These are phyloP conservation scores for Talaromyces sp. DNA, from an alignment of 2,329 filamentous ascomycete genomes.

Conservation along the genomic window DNA sequence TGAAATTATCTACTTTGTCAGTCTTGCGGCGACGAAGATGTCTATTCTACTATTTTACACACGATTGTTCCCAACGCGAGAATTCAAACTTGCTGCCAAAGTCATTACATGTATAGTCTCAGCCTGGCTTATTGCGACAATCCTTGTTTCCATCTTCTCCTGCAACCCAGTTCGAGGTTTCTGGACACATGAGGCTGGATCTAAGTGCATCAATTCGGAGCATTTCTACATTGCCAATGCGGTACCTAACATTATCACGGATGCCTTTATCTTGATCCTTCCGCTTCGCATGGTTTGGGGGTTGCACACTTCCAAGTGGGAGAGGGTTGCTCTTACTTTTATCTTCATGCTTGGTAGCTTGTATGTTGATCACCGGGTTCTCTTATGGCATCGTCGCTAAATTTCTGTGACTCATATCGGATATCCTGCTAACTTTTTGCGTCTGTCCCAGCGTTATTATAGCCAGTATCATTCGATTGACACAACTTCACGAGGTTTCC, in stretches of 20 bases:
- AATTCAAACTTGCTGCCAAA: slow-evolving; percentile 25
- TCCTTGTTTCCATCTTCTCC: slow-evolving; percentile 22
- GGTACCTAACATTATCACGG: slow-evolving; percentile 32
- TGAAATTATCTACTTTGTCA: background rate
- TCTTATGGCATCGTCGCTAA: slow-evolving; percentile 28
- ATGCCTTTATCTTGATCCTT: slow-evolving; percentile 28
- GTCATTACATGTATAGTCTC: slow-evolving; percentile 23
- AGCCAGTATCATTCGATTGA: background rate
- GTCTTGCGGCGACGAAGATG: background rate
- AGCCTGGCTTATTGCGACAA: slow-evolving; percentile 26
- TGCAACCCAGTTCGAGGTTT: slow-evolving; percentile 29
- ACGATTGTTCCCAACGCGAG: slow-evolving; percentile 21
- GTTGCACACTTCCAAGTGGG: slow-evolving; percentile 25
- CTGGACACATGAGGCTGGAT: slow-evolving; percentile 26
- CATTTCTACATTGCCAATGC: slow-evolving; percentile 30
- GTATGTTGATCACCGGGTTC: slow-evolving; percentile 20
- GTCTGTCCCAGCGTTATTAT: background rate
- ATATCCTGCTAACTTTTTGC: background rate
- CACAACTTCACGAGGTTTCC: background rate
- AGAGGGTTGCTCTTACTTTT: slow-evolving; percentile 26
- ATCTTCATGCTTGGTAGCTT: slow-evolving; percentile 31
- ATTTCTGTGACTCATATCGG: slow-evolving; percentile 19
- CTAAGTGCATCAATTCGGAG: slow-evolving; percentile 27
- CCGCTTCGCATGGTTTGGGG: slow-evolving; percentile 28
- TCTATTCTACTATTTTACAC: background rate